These are phyloP conservation scores for Metschnikowia bowlesiae DNA, from an alignment of 805 yeast genomes.

Conservation along the genomic window DNA sequence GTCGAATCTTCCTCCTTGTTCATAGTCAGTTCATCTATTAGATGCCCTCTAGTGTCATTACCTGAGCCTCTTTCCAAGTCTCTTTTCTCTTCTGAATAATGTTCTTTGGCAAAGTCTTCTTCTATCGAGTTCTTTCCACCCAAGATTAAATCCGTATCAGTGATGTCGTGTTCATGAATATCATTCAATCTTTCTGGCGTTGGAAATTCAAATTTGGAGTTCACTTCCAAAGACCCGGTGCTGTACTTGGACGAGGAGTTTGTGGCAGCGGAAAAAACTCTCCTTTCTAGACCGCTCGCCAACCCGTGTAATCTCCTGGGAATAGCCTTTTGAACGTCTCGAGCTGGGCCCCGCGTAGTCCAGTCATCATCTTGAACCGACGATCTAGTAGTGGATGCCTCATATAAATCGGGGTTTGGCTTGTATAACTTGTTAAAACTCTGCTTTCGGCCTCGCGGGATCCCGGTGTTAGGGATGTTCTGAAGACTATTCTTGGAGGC, in stretches of 20 bases:
- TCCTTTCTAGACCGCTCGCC: not conserved
- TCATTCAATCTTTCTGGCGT: not conserved
- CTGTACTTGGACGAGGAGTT: constrained; percentile 11
- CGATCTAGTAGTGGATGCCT: constrained; percentile 8
- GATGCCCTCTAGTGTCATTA: not conserved
- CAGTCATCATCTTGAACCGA: not conserved
- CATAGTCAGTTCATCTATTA: no score
- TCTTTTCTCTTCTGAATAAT: not conserved
- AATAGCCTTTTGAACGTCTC: not conserved
- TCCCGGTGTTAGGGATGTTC: constrained; percentile 16
- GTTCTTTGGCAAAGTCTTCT: not conserved
- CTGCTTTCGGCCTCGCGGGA: constrained; percentile 24
- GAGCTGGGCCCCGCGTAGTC: not conserved
- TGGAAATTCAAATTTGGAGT: constrained; percentile 12
- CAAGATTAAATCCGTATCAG: not conserved
- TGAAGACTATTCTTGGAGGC: not conserved
- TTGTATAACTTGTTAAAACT: constrained; percentile 19
- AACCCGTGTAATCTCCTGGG: not conserved
- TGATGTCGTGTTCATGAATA: not conserved
- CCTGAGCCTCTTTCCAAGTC: not conserved
- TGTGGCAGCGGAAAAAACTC: constrained; percentile 4
- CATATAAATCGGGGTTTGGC: constrained; percentile 23
- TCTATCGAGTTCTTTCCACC: not conserved
- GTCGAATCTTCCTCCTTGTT: no score
- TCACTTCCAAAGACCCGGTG: constrained; percentile 8